Evolutionary conservation across 305 asterid genomes (phyloP), one percentile per base, ranked within the genome.

Genomic region (Solanum hybrid): DNA sequence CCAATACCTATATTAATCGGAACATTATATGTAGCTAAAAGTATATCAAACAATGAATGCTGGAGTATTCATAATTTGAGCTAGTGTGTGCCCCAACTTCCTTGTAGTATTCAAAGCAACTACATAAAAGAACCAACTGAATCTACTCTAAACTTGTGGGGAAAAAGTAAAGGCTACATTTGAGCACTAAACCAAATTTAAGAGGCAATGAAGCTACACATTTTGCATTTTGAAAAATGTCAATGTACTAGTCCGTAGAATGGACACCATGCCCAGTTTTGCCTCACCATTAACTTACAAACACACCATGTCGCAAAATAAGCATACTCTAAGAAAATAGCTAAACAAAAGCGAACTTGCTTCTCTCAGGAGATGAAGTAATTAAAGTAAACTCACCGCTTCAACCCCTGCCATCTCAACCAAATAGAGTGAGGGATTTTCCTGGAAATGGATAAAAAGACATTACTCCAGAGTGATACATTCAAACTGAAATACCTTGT

Each of bases 401-500:
- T 93, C 95, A 77, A 95, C 91, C 95, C 94, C 89, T 85, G 95
- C 98, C 98, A 97, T 96, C 92, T 95, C 99, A 69, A 94, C 99
- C 97, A 95, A 93, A 92, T 92, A 98, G 14, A 93, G 92, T 5
- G 98, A 94, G 9, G 98, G 97, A 24, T 95, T 96, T 90, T 96
- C 98, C 99, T 97, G 97, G 79, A 92, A 91, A 79, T 78, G 85
- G 79, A 77, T 89, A 89, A 51, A 77, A 31, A 69, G 42, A 77
- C 20, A 78, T 88, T 71, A 88, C 46, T 32, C 42, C 42, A 56
- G 42, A 51, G 87, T 84, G 40, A 85, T 85, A 85, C 76, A 85
- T 6, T 85, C 76, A 85, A 85, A 85, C 87, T 17, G 75, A 22
- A 84, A 31, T 6, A 37, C 36, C 42, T 51, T 51, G 46, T 31